Base-by-base conservation (phyloP, 1,139 yeast genomes). In the Eremothecium gossypii region DNA sequence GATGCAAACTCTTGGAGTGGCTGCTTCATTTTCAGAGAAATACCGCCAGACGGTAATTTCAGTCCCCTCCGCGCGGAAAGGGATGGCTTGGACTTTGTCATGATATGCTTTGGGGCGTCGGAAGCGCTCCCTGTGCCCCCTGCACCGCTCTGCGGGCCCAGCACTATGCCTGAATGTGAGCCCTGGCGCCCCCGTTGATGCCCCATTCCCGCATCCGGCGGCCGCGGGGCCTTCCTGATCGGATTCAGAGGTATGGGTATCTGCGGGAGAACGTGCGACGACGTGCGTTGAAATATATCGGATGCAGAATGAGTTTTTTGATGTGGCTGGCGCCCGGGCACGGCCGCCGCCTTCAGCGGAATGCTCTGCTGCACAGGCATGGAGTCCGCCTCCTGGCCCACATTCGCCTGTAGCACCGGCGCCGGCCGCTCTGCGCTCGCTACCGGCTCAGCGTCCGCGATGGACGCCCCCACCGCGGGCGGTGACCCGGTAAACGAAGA, bases 1-100 rank as follows among this genome's bases (percentile, higher is more conserved):
- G 60, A 40, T 7, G 59, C 62, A 41, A 57, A 57, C 45, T 57
- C 59, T 34, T 58, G 61, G 12, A 48, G 45, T 30, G 47, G 44
- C 23, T 41, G 40, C 33, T 48, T 49, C 48, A 48, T 42, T 42
- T 56, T 57, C 30, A 58, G 40, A 8, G 58, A 49, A 60, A 60
- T 56, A 11, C 60, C 61, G 26, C 64, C 63, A 36, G 58, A 53
- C 27, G 63, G 64, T 39, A 61, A 43, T 37, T 60, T 59, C 45
- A 61, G 42, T 2, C 65, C 65, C 42, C 65, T 52, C 36, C 65
- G 55, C 6, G 63, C 63, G 48, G 63, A 59, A 39, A 61, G 45
- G 36, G 64, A 58, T 44, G 53, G 61, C 40, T 53, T 52, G 11
- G 52, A 48, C 33, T 49, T 47, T 28, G 31, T 43, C 37, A 42